Evolutionary conservation across 169 alveolate genomes (phyloP).

Genomic region (Theileria orientalis): DNA sequence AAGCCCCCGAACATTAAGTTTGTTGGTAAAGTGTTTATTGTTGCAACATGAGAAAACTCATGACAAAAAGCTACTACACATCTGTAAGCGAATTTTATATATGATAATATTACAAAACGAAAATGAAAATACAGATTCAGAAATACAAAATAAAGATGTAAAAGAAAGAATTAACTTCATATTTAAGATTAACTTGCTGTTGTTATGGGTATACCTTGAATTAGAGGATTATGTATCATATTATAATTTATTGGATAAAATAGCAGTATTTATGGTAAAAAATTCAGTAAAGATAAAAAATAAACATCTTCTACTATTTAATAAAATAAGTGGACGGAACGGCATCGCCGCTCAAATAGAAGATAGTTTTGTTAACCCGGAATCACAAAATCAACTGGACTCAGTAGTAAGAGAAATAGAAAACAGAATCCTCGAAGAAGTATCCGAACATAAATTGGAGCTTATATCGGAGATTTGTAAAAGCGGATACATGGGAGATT

Average conservation of each 20-base stretch:
- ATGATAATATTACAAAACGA: neutral
- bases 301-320: neutral
- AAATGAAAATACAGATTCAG: neutral
- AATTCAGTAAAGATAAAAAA: neutral
- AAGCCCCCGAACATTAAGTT: constrained; percentile 9
- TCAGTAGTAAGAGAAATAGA: neutral
- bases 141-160: neutral
- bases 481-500: neutral
- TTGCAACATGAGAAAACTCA: constrained; percentile 3
- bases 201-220: neutral
- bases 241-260: neutral
- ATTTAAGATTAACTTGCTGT: neutral
- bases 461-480: neutral
- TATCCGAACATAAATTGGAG: neutral
- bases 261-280: neutral
- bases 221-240: constrained; percentile 4
- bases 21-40: neutral
- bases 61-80: neutral
- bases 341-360: too few relatives aligned
- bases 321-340: neutral
- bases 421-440: neutral
- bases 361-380: neutral
- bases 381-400: neutral
- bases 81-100: neutral
- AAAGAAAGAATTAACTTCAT: neutral